Evolutionary conservation across 768 basidiomycete species (phyloP).

Genomic region (Zangia roseola): DNA sequence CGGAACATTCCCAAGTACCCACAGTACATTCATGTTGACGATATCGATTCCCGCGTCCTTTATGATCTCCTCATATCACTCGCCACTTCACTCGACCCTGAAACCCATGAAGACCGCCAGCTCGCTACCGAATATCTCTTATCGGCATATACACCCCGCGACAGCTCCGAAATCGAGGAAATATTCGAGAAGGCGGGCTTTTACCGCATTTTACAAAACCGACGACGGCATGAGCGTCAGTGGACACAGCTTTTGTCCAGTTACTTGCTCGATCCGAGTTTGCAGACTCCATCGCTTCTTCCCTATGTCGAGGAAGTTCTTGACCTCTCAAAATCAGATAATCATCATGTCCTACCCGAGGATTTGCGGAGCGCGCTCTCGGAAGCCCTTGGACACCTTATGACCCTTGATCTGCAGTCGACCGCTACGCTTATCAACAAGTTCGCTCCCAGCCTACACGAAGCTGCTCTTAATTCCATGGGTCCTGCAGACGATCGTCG

Average conservation of each 20-base stretch:
- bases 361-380: slow-evolving; percentile 56
- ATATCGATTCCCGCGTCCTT: slow-evolving; percentile 60
- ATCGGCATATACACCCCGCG: slow-evolving; percentile 86
- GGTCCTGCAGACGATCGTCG: slow-evolving; percentile 44
- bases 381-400: slow-evolving; percentile 60
- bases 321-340: slow-evolving; percentile 40
- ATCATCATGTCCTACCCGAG: slow-evolving; percentile 50
- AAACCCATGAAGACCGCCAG: slow-evolving; percentile 90
- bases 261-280: slow-evolving; percentile 70
- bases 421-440: slow-evolving; percentile 76
- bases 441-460: slow-evolving; percentile 65
- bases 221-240: slow-evolving; percentile 70
- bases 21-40: slow-evolving; percentile 56
- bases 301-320: slow-evolving; percentile 64
- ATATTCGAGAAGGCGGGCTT: slow-evolving; percentile 86
- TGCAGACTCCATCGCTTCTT: slow-evolving; percentile 62
- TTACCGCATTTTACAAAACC: slow-evolving; percentile 82
- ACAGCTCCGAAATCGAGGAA: slow-evolving; percentile 60
- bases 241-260: slow-evolving; percentile 77
- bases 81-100: slow-evolving; percentile 68
- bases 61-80: slow-evolving; percentile 78
- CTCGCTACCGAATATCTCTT: slow-evolving; percentile 92
- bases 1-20: slow-evolving; percentile 97
- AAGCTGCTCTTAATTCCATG: slow-evolving; percentile 54
- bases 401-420: slow-evolving; percentile 56